Evolutionary conservation across 306 rosid species (phyloP), one percentile per base, ranked within the genome.

Genomic region (Cucumis melo): DNA sequence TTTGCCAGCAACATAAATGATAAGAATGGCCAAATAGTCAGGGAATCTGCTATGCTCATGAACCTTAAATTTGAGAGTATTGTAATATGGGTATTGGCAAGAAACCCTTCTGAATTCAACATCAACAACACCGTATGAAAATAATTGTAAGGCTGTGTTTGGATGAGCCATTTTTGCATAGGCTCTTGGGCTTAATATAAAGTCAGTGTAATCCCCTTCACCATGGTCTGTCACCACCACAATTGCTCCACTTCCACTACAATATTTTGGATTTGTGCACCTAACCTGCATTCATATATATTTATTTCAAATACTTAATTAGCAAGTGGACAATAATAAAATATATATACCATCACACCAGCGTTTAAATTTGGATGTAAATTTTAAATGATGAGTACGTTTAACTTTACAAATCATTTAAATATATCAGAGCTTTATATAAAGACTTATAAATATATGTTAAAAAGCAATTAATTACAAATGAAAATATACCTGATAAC

Each of bases 31-130:
- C 70, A 93, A 77, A 82, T 93, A 93, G 2, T 41, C 15, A 2
- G 98, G 98, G 67, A 11, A 60, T 41, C 54, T 81, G 88, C 98
- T 93, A 4, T 82, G 58, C 64, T 88, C 92, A 34, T 89, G 86
- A 36, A 91, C 89, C 84, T 82, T 84, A 58, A 75, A 29, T 55
- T 66, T 63, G 10, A 91, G 7, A 7, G 76, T 21, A 75, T 87
- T 85, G 61, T 78, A 32, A 70, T 83, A 84, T 14, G 81, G 12
- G 76, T 81, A 93, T 21, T 32, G 80, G 55, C 98, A 93, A 8
- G 96, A 73, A 63, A 87, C 27, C 64, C 91, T 81, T 75, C 77
- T 82, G 83, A 60, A 87, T 76, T 87, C 89, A 0, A 87, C 79
- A 10, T 87, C 91, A 34, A 87, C 82, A 60, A 87, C 91, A 4